Conservation (phyloP, 352 stramenopile species). For the Pythium volutum region DNA sequence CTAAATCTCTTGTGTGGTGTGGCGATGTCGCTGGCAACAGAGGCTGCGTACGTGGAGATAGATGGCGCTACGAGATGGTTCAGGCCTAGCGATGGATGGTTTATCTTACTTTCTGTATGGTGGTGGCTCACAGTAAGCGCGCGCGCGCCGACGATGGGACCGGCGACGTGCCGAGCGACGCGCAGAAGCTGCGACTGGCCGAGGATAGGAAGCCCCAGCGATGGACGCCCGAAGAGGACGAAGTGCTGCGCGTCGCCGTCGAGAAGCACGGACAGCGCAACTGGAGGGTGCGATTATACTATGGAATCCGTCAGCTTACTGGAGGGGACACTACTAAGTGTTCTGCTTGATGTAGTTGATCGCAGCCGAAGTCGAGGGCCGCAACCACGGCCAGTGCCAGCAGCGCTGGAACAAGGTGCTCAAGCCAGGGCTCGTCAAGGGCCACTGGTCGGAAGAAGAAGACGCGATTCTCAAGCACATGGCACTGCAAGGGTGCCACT, state of each 20-base stretch:
- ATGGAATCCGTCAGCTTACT: too few relatives aligned
- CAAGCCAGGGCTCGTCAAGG: constrained; percentile 87
- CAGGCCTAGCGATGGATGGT: neutral
- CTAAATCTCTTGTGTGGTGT: neutral
- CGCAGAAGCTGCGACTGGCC: constrained; percentile 37
- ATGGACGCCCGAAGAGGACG: constrained; percentile 80
- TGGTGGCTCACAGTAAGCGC: constrained; percentile 42
- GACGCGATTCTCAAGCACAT: constrained; percentile 45
- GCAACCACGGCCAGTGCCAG: constrained; percentile 56
- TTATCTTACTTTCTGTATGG: neutral
- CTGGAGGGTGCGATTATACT: constrained; percentile 63
- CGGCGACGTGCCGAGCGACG: constrained; percentile 46
- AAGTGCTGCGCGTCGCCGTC: constrained; percentile 66
- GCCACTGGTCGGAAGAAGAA: constrained; percentile 84
- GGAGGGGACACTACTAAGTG: too few relatives aligned
- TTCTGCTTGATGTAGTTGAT: constrained; percentile 22
- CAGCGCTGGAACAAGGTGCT: constrained; percentile 80
- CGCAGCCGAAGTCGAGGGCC: constrained; percentile 33
- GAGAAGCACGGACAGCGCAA: constrained; percentile 77
- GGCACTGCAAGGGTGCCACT: constrained; percentile 34
- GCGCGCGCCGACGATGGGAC: constrained; percentile 38
- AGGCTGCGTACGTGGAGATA: neutral
- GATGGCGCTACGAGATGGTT: neutral
- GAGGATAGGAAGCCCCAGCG: constrained; percentile 47
- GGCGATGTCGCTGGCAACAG: neutral